A percentile compares a stretch with the other conserved stretches of the same genome.
phyloP scores from a whole-genome alignment of 305 asterid genomes.

The Petunia hybrid region DNA sequence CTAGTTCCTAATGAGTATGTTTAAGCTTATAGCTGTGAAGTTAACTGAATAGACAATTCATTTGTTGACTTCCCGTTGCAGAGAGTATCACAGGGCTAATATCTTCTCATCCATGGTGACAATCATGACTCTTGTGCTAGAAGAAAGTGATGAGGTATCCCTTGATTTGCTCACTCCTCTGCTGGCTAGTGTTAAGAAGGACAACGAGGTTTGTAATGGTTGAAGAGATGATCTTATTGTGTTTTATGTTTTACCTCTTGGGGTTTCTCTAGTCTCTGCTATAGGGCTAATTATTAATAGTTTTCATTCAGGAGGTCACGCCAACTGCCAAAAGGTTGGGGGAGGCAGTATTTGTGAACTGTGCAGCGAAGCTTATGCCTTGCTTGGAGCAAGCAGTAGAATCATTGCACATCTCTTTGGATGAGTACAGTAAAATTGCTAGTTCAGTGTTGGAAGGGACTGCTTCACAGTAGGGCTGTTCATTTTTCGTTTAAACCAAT shows the following conservation, averaged over 20 bases:
- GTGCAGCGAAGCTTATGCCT: conserved; percentile 77
- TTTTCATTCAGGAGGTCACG: conserved; percentile 56
- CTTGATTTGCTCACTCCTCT: conserved; percentile 69
- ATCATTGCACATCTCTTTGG: conserved; percentile 55
- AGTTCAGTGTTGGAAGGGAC: conserved; percentile 56
- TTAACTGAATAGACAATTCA: not conserved
- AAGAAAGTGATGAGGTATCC: conserved; percentile 93
- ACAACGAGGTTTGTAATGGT: conserved; percentile 66
- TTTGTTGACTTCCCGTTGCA: conserved; percentile 42
- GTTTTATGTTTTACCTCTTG: conserved; percentile 6
- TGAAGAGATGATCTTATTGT: not conserved
- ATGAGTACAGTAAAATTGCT: conserved; percentile 69
- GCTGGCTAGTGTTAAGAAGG: conserved; percentile 68
- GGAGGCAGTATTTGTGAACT: conserved; percentile 68
- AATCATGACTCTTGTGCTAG: conserved; percentile 88
- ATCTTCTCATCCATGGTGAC: conserved; percentile 88
- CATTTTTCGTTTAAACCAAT: conserved; percentile 29
- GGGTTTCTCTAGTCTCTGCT: conserved; percentile 1
- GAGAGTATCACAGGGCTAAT: conserved; percentile 66
- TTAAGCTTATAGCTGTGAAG: not conserved
- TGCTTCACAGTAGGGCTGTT: conserved; percentile 25
- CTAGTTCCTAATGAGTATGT: conserved; percentile 8
- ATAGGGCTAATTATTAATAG: conserved; percentile 32
- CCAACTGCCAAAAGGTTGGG: conserved; percentile 80
- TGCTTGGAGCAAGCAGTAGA: conserved; percentile 64